A percentile compares a stretch with the other conserved stretches of the same genome.
phyloP scores from a whole-genome alignment of 2,329 filamentous ascomycete species.

The Sarocladium kiliense region DNA sequence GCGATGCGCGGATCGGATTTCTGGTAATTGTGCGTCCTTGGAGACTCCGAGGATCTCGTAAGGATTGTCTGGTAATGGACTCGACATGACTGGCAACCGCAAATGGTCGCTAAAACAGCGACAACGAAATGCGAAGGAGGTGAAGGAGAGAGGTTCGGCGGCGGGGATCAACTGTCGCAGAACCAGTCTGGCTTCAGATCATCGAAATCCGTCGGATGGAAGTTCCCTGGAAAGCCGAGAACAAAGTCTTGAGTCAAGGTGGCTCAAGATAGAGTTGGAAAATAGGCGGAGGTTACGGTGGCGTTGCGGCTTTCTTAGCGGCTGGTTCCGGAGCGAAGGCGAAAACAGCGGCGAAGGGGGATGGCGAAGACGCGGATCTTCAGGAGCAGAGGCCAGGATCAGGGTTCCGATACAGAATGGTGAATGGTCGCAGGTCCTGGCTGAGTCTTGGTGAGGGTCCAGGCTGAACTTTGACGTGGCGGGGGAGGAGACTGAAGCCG shows the following conservation, averaged over 20 bases:
- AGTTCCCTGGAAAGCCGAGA: neutral
- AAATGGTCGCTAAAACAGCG: too few relatives aligned
- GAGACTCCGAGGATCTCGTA: constrained; percentile 72
- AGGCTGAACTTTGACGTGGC: constrained; percentile 5
- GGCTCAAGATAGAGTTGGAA: constrained; percentile 6
- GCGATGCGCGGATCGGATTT: constrained; percentile 75
- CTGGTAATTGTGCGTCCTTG: constrained; percentile 62
- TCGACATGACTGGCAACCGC: constrained; percentile 27
- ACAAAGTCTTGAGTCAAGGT: neutral
- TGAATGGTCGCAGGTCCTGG: constrained; percentile 1
- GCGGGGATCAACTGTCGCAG: neutral
- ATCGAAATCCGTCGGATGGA: neutral
- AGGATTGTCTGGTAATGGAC: constrained; percentile 62
- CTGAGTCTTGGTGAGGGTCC: constrained; percentile 5
- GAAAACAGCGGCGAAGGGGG: neutral
- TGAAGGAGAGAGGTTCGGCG: neutral
- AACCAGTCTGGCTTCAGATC: constrained; percentile 4
- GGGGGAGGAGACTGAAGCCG: constrained; percentile 5
- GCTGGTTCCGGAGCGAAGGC: constrained; percentile 4
- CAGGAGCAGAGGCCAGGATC: constrained; percentile 6
- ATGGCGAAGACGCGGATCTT: constrained; percentile 4
- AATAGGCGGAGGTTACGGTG: constrained; percentile 1
- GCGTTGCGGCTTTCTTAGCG: constrained; percentile 6
- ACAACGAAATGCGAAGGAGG: neutral
- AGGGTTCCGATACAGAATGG: neutral